These are phyloP conservation scores for Paradendryphiella salina DNA, from an alignment of 2,329 filamentous ascomycete species.

Conservation along the genomic window DNA sequence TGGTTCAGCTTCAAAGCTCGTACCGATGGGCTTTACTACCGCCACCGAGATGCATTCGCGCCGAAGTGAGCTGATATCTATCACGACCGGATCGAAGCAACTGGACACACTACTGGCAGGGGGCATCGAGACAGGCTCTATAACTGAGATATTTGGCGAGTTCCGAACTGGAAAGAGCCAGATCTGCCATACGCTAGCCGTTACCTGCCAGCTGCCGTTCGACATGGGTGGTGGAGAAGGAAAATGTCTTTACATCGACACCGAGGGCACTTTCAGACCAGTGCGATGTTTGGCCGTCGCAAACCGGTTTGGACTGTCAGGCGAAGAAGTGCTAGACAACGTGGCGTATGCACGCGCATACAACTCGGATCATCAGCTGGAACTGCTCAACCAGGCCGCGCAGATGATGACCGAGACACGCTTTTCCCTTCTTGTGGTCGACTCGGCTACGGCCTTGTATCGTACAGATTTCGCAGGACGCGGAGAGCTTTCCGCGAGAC, in stretches of 20 bases:
- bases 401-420: slow-evolving; percentile 99
- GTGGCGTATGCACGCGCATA: slow-evolving; percentile 97
- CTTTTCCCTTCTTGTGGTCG: slow-evolving; percentile 93
- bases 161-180: slow-evolving; percentile 98
- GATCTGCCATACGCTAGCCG: slow-evolving; percentile 96
- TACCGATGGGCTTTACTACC: slow-evolving; percentile 98
- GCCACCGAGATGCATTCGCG: slow-evolving; percentile 99
- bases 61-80: slow-evolving; percentile 94
- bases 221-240: slow-evolving; percentile 99
- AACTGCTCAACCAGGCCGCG: slow-evolving; percentile 90
- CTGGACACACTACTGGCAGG: slow-evolving; percentile 92
- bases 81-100: slow-evolving; percentile 97
- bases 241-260: slow-evolving; percentile 98
- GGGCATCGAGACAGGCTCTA: slow-evolving; percentile 93
- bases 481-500: slow-evolving; percentile 91
- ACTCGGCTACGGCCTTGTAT: slow-evolving; percentile 93
- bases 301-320: slow-evolving; percentile 89
- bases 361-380: slow-evolving; percentile 96
- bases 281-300: slow-evolving; percentile 89
- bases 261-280: slow-evolving; percentile 91
- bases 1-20: slow-evolving; percentile 79
- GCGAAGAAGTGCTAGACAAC: slow-evolving; percentile 97
- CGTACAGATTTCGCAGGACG: slow-evolving; percentile 96
- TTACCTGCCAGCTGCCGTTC: slow-evolving; percentile 95
- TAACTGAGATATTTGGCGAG: slow-evolving; percentile 97